Evolutionary conservation across 1,284 basidiomycete species (phyloP).

Genomic region (Ceratobasidium sp.): DNA sequence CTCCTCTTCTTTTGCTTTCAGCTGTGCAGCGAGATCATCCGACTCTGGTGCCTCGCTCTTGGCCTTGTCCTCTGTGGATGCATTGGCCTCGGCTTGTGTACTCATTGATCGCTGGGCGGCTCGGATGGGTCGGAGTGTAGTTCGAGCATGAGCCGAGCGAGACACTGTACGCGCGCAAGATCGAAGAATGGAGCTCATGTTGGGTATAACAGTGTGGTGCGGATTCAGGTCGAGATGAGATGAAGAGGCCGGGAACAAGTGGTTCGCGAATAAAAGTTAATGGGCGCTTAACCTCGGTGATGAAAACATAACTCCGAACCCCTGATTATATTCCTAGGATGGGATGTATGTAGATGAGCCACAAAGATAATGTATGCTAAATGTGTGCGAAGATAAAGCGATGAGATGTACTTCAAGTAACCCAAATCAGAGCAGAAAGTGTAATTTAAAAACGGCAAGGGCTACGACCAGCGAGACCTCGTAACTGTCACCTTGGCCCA

Average conservation of each 20-base stretch:
- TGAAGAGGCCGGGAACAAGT: slow-evolving; percentile 3
- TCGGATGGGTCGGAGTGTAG: neutral
- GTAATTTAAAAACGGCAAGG: neutral
- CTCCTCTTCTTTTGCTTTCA: slow-evolving; percentile 75
- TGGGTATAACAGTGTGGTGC: neutral
- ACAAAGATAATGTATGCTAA: slow-evolving; percentile 16
- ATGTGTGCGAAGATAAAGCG: slow-evolving; percentile 10
- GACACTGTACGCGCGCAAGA: slow-evolving; percentile 25
- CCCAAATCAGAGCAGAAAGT: neutral
- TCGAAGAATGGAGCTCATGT: slow-evolving; percentile 26
- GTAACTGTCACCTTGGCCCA: slow-evolving; percentile 40
- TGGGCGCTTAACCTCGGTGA: neutral
- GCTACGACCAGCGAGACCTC: slow-evolving; percentile 35
- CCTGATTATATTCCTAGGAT: neutral
- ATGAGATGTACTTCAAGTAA: neutral
- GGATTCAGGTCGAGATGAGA: slow-evolving; percentile 1
- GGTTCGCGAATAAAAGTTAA: slow-evolving; percentile 5
- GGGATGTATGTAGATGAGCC: neutral
- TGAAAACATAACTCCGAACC: neutral
- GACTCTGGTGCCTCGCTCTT: slow-evolving; percentile 4
- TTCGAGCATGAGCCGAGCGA: slow-evolving; percentile 17
- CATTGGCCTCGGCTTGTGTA: slow-evolving; percentile 6
- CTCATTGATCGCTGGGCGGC: slow-evolving; percentile 18
- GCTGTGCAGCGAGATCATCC: slow-evolving; percentile 50
- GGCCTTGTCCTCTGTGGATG: slow-evolving; percentile 32